Conservation (phyloP, 345 rosid species). For the Corchorus olitorius region DNA sequence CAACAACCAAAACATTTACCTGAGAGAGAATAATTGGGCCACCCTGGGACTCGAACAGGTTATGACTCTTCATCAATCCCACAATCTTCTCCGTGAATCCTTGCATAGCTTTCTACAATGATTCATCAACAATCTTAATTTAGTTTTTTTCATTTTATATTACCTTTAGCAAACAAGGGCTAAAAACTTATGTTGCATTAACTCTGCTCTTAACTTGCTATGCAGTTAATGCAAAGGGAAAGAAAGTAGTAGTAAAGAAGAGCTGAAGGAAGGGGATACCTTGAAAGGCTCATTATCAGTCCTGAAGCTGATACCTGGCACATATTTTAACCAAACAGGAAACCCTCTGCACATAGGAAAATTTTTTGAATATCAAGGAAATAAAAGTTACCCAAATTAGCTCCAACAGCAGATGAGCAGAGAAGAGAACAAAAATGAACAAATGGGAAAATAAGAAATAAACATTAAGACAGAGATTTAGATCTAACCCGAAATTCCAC, state of each 20-base stretch:
- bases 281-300: conserved; percentile 99
- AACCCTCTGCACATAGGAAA: conserved; percentile 68
- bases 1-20: conserved; percentile 42
- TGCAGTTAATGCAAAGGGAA: conserved; percentile 11
- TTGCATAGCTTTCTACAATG: conserved; percentile 90
- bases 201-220: conserved; percentile 10
- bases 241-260: background rate
- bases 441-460: background rate
- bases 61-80: conserved; percentile 89
- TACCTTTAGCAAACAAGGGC: background rate
- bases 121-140: conserved; percentile 6
- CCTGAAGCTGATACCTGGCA: conserved; percentile 96
- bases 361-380: conserved; percentile 12
- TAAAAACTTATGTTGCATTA: background rate
- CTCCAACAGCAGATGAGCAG: background rate
- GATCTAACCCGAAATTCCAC: conserved; percentile 94
- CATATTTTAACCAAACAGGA: conserved; percentile 99
- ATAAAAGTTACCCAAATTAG: background rate
- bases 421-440: background rate
- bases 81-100: conserved; percentile 95
- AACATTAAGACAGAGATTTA: conserved; percentile 18
- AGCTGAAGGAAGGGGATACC: conserved; percentile 44
- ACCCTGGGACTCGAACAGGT: conserved; percentile 92
- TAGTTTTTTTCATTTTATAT: too few relatives aligned
- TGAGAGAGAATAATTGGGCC: conserved; percentile 98